Evolutionary conservation across 2,329 filamentous ascomycete species (phyloP).

Genomic region (Falciphora oryzae): DNA sequence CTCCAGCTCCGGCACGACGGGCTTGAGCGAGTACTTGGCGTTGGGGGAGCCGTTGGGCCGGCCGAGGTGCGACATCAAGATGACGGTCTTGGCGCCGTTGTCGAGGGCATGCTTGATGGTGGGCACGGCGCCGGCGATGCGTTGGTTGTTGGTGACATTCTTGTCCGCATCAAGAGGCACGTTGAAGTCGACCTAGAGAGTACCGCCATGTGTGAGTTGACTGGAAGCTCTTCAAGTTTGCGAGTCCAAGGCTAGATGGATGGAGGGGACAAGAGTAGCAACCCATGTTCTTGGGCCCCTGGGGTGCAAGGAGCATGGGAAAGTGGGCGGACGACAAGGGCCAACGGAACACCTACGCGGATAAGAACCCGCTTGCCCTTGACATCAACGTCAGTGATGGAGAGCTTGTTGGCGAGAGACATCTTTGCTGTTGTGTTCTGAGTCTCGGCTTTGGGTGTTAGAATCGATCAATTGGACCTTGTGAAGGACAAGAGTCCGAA

Average conservation of each 20-base stretch:
- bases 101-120: slow-evolving; percentile 94
- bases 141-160: slow-evolving; percentile 97
- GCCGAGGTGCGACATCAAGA: slow-evolving; percentile 98
- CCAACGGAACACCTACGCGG: slow-evolving; percentile 44
- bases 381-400: slow-evolving; percentile 92
- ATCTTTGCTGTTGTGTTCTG: slow-evolving; percentile 45
- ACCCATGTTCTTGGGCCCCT: slow-evolving; percentile 34
- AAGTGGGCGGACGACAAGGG: background rate
- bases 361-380: slow-evolving; percentile 98
- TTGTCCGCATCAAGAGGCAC: slow-evolving; percentile 90
- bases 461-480: slow-evolving; percentile 14
- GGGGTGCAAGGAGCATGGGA: slow-evolving; percentile 28
- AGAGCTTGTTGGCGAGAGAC: slow-evolving; percentile 98
- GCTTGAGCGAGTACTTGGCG: slow-evolving; percentile 90
- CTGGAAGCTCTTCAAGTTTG: too few species aligned
- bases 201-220: background rate
- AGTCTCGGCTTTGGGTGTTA: slow-evolving; percentile 13
- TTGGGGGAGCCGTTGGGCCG: slow-evolving; percentile 88
- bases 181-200: slow-evolving; percentile 85
- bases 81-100: slow-evolving; percentile 82
- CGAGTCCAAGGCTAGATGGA: background rate
- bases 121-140: slow-evolving; percentile 90
- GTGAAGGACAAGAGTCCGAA: background rate
- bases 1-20: slow-evolving; percentile 86
- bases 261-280: background rate